phyloP scores from a whole-genome alignment of 1,139 yeast species.

The Suhomyces ambrosiae region DNA sequence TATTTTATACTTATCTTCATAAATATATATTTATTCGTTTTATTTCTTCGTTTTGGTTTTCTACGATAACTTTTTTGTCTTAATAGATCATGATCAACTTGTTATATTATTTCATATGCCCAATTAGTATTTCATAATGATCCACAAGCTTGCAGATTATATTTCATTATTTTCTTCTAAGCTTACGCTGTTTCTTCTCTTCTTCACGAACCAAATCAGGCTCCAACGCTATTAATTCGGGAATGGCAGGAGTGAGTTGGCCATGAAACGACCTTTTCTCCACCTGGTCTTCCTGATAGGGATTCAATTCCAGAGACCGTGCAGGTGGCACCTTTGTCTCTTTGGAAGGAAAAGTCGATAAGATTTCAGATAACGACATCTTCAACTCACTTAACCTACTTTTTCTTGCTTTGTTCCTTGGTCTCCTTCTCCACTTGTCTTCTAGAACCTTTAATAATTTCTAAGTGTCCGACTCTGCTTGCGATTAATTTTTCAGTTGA shows the following conservation, averaged over 20 bases:
- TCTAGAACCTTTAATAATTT: constrained; percentile 88
- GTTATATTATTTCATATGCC: too few relatives aligned
- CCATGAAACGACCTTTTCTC: constrained; percentile 6
- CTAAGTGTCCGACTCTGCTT: constrained; percentile 93
- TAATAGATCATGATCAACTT: background rate
- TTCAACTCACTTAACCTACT: constrained; percentile 6
- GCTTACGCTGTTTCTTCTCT: constrained; percentile 23
- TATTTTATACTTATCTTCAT: too few relatives aligned
- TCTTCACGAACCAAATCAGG: constrained; percentile 30
- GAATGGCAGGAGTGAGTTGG: constrained; percentile 19
- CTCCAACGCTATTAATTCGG: constrained; percentile 35
- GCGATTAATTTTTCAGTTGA: constrained; percentile 86
- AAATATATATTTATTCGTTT: too few relatives aligned
- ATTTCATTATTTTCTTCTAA: constrained; percentile 10
- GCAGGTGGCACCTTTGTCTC: background rate
- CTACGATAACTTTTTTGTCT: too few relatives aligned
- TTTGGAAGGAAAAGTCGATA: constrained; percentile 10
- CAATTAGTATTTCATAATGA: too few relatives aligned
- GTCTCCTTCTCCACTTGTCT: constrained; percentile 68
- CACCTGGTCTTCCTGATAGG: constrained; percentile 12
- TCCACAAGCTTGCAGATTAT: too few relatives aligned
- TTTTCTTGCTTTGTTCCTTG: constrained; percentile 31
- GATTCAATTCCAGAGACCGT: background rate
- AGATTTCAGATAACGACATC: constrained; percentile 4
- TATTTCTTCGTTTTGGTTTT: too few relatives aligned